Conservation (phyloP, 2,329 filamentous ascomycete species). For the Leptographium galeiforme region DNA sequence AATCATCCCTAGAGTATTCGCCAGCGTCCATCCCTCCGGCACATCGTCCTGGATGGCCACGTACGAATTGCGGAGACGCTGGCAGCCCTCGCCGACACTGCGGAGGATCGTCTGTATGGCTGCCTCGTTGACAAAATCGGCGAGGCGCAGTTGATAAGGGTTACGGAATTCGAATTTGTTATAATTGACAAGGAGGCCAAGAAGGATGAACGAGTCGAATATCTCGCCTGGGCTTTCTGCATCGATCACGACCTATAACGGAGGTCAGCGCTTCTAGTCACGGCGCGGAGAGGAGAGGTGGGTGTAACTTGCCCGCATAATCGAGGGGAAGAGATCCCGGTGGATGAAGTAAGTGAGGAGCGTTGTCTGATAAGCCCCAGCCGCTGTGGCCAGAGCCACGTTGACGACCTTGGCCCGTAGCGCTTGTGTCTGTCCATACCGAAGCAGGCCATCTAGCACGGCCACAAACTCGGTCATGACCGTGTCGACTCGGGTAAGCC, state of each 20-base stretch:
- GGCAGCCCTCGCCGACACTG: conserved; percentile 62
- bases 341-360: conserved; percentile 92
- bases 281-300: not conserved
- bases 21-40: conserved; percentile 78
- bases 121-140: conserved; percentile 88
- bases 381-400: conserved; percentile 69
- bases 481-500: conserved; percentile 74
- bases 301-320: conserved; percentile 62
- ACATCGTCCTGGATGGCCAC: conserved; percentile 79
- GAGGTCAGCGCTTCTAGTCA: not conserved
- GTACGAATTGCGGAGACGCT: conserved; percentile 57
- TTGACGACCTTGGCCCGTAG: conserved; percentile 68
- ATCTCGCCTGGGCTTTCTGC: conserved; percentile 49
- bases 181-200: conserved; percentile 87
- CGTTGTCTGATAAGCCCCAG: conserved; percentile 91
- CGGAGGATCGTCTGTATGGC: conserved; percentile 72
- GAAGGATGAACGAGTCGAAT: conserved; percentile 64
- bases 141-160: conserved; percentile 79
- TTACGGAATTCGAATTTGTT: conserved; percentile 99
- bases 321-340: conserved; percentile 78
- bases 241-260: conserved; percentile 58
- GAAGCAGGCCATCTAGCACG: conserved; percentile 69
- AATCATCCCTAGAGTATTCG: conserved; percentile 69
- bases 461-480: conserved; percentile 83
- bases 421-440: conserved; percentile 54